Percentiles rank a stretch among this genome's conserved stretches.
Evolutionary conservation across 2,329 filamentous ascomycete species (phyloP).

Genomic region (Cladosporium sphaerospermum): DNA sequence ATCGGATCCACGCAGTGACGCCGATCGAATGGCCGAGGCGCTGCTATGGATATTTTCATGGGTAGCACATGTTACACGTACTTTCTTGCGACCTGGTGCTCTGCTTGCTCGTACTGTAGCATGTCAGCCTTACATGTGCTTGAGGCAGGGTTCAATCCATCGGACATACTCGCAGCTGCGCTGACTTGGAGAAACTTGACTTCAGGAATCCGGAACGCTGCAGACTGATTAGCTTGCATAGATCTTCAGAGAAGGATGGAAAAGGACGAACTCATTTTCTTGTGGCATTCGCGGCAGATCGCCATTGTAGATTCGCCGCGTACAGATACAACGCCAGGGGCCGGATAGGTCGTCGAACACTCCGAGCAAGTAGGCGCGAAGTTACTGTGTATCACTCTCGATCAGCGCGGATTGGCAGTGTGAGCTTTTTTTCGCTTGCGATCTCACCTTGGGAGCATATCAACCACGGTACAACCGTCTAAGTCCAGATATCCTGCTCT

Average conservation of each 20-base stretch:
- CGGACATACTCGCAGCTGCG: conserved; percentile 34
- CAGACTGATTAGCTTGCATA: background rate
- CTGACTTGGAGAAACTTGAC: conserved; percentile 71
- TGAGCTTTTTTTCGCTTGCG: background rate
- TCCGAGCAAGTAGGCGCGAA: conserved; percentile 72
- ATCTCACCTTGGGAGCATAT: conserved; percentile 63
- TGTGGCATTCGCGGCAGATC: conserved; percentile 72
- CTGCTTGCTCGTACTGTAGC: conserved; percentile 9
- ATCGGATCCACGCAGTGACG: background rate
- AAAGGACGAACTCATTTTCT: conserved; percentile 57
- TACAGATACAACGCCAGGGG: conserved; percentile 62
- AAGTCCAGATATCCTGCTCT: conserved; percentile 74
- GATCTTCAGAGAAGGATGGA: background rate
- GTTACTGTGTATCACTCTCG: conserved; percentile 45
- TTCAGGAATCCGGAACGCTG: conserved; percentile 66
- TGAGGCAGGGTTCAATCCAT: background rate
- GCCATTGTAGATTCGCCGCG: conserved; percentile 67
- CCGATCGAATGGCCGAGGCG: conserved; percentile 17
- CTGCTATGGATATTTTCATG: background rate
- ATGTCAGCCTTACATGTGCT: background rate
- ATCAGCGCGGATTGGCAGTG: background rate
- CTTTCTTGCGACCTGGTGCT: conserved; percentile 12
- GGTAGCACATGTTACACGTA: conserved; percentile 11
- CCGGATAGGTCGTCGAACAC: conserved; percentile 63
- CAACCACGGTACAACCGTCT: conserved; percentile 65